Base-by-base conservation (phyloP, 192 early-diverging fungal genomes). In the Rhizophlyctis rosea region DNA sequence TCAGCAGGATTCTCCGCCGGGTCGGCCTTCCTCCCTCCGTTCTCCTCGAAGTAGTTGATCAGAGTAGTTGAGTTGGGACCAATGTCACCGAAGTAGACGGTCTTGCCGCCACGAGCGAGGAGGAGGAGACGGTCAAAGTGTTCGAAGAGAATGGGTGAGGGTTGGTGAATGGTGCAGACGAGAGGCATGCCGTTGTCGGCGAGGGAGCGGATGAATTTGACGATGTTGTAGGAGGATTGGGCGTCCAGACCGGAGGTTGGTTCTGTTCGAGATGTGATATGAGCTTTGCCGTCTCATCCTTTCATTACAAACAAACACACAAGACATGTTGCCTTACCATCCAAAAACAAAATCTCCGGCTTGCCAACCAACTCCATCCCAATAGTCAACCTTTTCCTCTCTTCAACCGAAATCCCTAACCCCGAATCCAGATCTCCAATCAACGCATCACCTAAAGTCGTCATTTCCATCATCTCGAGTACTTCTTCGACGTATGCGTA, bases 301-400 rank as follows among this genome's bases (percentile, higher is more conserved):
- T n/a, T n/a, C n/a, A n/a, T n/a, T n/a, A n/a, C n/a, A n/a, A n/a
- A n/a, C n/a, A n/a, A n/a, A n/a, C n/a, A n/a, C n/a, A n/a, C n/a
- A n/a, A n/a, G n/a, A n/a, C n/a, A n/a, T n/a, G n/a, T n/a, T n/a
- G n/a, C n/a, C 39, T 13, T 44, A 44, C 75, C 93, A 76, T 95
- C 93, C 64, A 94, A 76, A 75, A 95, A 93, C 33, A 95, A 89
- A 88, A 72, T 86, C 79, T 86, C 85, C n/a, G 92, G 92, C 64
- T 87, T 86, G 31, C 87, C 84, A 11, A 90, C 90, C 47, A 94
- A 77, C 75, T 94, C 92, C 25, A 91, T 74, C 55, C 84, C 92
- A 62, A 95, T 93, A 0, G 85, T 93, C 56, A 94, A 67, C 35
- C 90, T 86, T 76, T 94, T 94, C 64, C 92, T 86, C 71, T 94